Evolutionary conservation across 345 rosid genomes (phyloP), one percentile per base, ranked within the genome.

Genomic region (Angophora floribunda): DNA sequence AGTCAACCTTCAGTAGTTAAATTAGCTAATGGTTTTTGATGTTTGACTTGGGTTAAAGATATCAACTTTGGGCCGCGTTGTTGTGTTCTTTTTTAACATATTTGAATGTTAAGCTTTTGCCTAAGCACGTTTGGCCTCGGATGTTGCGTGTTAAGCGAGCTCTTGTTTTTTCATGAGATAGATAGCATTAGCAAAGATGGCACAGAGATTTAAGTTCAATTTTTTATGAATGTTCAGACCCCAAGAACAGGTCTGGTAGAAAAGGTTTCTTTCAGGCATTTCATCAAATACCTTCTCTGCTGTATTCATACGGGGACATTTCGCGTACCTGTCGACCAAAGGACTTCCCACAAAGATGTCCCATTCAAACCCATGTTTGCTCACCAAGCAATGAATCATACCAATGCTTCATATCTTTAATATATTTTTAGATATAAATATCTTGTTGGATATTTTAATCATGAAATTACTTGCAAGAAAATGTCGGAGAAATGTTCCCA

Each of bases 261-360:
- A 36, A 61, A 91, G 91, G 79, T 92, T 92, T 82, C 91, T 91
- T 16, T 51, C 70, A 63, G 95, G 89, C 91, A 92, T 91, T 88
- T 91, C 88, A 47, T 86, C 95, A 52, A 93, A 93, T 90, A 91
- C 70, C 91, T 90, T 91, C 88, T 51, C 87, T 3, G 94, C 91
- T 26, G 51, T 87, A 6, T 51, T 30, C 89, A 92, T 49, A 15
- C 86, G 36, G 24, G 80, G 82, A 36, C 91, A 91, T 78, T 89
- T 91, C 0, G 91, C 90, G 53, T 88, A 92, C 93, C 90, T 78
- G 86, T 86, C 87, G 11, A 91, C 89, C 84, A 90, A 87, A 26
- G 85, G 87, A 67, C 86, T 93, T 11, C 91, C 91, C 14, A 75
- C 89, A 67, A 91, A 87, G 41, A 90, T 79, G 90, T 88, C 87